Evolutionary conservation across 176 grass and related monocot species (phyloP), one percentile per base, ranked within the genome.

Genomic region (Poa pratensis): DNA sequence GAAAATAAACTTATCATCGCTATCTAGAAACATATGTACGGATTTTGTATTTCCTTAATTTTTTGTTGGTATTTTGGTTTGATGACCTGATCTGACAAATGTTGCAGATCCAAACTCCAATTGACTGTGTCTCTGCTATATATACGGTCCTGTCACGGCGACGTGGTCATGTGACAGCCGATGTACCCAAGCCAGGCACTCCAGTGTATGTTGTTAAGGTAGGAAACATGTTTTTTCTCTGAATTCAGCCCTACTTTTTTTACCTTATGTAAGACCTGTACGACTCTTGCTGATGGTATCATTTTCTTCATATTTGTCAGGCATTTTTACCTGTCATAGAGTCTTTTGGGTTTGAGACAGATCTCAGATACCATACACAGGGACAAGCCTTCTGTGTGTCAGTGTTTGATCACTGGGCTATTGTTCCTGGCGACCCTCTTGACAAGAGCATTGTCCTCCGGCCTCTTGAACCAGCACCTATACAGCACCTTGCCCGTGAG

Each of bases 281-380:
- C 63, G 66, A 76, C 15, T 66, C 20, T 19, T 58, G 69, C 42
- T 78, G 32, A 91, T 81, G 28, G 53, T 84, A 61, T 46, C 45
- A 46, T n/a, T 20, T 7, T 34, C 30, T 75, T 40, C 58, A 43
- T 43, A 20, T 80, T 83, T 79, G 51, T 37, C 83, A 94, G 96
- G 96, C 96, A 81, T 99, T 94, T 91, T 90, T 99, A 83, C 96
- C 96, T 9, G 96, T 99, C 73, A 94, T 99, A 70, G 94, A 99
- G 83, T 96, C 96, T 16, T 99, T 99, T 96, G 96, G 96, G 75
- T 99, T 96, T 83, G 94, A 96, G 89, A 99, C 96, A 27, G 94
- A 96, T 76, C 90, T 99, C 69, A 86, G 93, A 67, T 99, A 99
- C 78, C 96, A 99, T 71, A 99, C 96, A 45, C 96, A 99, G 40